Percentiles rank a stretch among this genome's conserved stretches.
These are phyloP conservation scores for Colletotrichum plurivorum DNA, from an alignment of 2,329 filamentous ascomycete genomes.

Conservation along the genomic window DNA sequence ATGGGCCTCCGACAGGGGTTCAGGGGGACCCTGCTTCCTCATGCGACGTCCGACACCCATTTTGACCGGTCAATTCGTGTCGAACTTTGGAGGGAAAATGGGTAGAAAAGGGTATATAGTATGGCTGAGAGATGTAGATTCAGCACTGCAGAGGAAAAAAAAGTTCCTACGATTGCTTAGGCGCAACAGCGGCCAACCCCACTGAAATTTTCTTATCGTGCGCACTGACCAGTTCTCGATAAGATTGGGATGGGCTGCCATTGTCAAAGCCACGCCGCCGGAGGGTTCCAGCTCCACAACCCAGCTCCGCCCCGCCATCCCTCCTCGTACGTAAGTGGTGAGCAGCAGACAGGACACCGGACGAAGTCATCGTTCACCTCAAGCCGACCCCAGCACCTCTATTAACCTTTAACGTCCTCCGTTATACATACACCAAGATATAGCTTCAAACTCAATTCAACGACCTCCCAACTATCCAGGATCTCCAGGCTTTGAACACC, in stretches of 20 bases:
- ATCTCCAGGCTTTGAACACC: neutral
- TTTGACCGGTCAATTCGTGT: conserved; percentile 51
- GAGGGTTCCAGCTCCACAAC: conserved; percentile 32
- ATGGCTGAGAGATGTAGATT: conserved; percentile 21
- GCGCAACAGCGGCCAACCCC: conserved; percentile 46
- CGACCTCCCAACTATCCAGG: neutral
- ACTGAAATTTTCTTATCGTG: conserved; percentile 55
- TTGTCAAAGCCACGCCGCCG: conserved; percentile 35
- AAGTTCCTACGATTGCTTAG: conserved; percentile 15
- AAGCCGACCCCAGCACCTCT: neutral
- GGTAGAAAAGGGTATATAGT: conserved; percentile 20
- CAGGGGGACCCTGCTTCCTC: conserved; percentile 93
- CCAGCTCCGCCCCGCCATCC: conserved; percentile 38
- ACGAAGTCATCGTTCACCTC: conserved; percentile 30
- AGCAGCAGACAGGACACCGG: conserved; percentile 31
- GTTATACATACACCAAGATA: neutral
- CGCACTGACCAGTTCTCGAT: conserved; percentile 26
- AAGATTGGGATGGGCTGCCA: conserved; percentile 21
- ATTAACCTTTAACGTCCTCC: conserved; percentile 1
- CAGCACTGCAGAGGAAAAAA: conserved; percentile 40
- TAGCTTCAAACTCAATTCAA: conserved; percentile 2
- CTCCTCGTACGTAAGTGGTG: conserved; percentile 32
- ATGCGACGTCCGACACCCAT: conserved; percentile 95
- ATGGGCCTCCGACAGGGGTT: conserved; percentile 84
- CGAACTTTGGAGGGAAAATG: conserved; percentile 39